These are phyloP conservation scores for Micractinium conductrix DNA, from an alignment of 139 green algal species.

Conservation along the genomic window DNA sequence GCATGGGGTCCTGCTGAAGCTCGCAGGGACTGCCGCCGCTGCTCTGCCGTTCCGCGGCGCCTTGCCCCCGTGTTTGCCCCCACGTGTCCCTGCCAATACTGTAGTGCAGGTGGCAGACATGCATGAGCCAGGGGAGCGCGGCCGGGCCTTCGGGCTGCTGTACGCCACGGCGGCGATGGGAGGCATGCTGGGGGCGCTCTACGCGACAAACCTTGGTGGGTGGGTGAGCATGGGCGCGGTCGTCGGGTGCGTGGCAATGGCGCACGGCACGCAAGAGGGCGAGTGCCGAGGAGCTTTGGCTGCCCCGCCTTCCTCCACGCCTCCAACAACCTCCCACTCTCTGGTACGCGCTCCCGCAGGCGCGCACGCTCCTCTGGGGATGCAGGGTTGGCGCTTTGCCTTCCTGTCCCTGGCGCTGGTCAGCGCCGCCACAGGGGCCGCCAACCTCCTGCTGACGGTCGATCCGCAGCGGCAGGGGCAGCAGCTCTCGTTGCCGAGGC, in stretches of 20 bases:
- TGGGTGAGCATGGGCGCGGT: no score
- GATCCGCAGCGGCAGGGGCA: conserved; percentile 39
- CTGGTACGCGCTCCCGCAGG: conserved; percentile 28
- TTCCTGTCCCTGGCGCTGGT: conserved; percentile 63
- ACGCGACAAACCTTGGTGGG: conserved; percentile 76
- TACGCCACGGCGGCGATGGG: conserved; percentile 62
- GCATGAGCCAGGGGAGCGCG: conserved; percentile 47
- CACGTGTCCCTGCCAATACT: no score
- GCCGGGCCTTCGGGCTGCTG: conserved; percentile 73
- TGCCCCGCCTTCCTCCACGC: not conserved
- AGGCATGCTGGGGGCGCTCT: conserved; percentile 63
- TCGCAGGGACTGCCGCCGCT: no score
- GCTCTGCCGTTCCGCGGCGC: no score
- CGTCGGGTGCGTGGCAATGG: no score
- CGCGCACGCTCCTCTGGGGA: conserved; percentile 29
- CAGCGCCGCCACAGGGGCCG: conserved; percentile 47
- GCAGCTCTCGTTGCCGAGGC: not conserved
- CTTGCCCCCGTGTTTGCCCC: no score
- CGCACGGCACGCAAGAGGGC: no score
- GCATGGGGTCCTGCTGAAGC: no score
- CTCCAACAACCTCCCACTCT: not conserved
- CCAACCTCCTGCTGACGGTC: conserved; percentile 37
- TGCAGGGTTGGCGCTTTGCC: conserved; percentile 77
- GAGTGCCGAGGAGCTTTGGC: not conserved
- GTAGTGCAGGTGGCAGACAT: no score